These are phyloP conservation scores for Acanthochlamys bracteata DNA, from an alignment of 106 monocot genomes.

Conservation along the genomic window DNA sequence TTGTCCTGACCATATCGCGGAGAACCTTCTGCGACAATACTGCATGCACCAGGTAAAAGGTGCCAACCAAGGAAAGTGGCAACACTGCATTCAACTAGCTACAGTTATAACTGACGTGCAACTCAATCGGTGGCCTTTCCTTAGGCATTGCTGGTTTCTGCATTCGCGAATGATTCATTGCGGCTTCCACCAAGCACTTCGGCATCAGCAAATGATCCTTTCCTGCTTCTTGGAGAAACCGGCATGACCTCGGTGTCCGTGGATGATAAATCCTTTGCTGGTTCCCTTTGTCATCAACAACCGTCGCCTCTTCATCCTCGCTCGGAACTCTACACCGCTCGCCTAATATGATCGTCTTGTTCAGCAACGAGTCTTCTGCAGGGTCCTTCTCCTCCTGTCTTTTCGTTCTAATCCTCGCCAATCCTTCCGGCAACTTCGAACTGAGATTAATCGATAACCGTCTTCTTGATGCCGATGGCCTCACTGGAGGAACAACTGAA, in stretches of 20 bases:
- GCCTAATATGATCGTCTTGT: constrained; percentile 35
- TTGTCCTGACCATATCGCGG: too few species aligned
- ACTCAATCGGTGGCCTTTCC: not conserved
- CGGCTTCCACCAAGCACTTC: not conserved
- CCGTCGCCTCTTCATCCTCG: constrained; percentile 17
- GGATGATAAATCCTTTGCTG: constrained; percentile 17
- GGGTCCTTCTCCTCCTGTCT: constrained; percentile 5
- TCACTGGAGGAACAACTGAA: not conserved
- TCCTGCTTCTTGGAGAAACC: constrained; percentile 10
- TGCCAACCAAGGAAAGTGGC: too few species aligned
- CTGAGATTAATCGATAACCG: constrained; percentile 25
- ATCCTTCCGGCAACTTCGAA: constrained; percentile 17
- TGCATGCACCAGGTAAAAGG: too few species aligned
- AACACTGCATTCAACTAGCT: too few species aligned
- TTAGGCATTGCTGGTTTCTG: not conserved
- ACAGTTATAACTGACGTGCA: too few species aligned
- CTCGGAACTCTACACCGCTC: constrained; percentile 24
- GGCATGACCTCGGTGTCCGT: constrained; percentile 36
- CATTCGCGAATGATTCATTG: not conserved
- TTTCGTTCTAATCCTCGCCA: constrained; percentile 14
- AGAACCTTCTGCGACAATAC: too few species aligned
- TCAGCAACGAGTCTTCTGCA: constrained; percentile 17
- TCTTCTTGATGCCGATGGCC: constrained; percentile 10
- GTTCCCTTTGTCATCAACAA: constrained; percentile 18
- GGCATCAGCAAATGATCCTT: constrained; percentile 15